A percentile compares a stretch with the other conserved stretches of the same genome.
Evolutionary conservation across 2,329 filamentous ascomycete species (phyloP).

Genomic region (Eutypa lata): DNA sequence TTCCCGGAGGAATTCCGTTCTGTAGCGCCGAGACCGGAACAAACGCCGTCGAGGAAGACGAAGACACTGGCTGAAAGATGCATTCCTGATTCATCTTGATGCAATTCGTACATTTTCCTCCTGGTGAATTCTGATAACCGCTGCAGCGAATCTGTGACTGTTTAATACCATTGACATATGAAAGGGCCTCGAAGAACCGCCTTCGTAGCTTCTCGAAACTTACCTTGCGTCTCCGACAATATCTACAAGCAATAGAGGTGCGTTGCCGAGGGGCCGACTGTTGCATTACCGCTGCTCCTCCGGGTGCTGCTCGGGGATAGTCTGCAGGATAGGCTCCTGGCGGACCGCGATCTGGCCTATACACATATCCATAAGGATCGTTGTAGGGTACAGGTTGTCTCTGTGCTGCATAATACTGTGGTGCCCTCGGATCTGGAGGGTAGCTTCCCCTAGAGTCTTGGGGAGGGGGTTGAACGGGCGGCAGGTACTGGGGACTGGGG

Average conservation of each 20-base stretch:
- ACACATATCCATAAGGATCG: slow-evolving; percentile 27
- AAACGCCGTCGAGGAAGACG: slow-evolving; percentile 54
- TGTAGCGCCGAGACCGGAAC: slow-evolving; percentile 56
- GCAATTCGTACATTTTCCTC: slow-evolving; percentile 59
- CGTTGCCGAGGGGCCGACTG: slow-evolving; percentile 56
- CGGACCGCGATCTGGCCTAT: slow-evolving; percentile 28
- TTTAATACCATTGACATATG: slow-evolving; percentile 14
- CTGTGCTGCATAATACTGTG: slow-evolving; percentile 19
- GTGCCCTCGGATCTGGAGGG: slow-evolving; percentile 36
- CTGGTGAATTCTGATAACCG: slow-evolving; percentile 56
- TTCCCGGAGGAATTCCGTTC: slow-evolving; percentile 56
- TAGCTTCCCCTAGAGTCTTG: slow-evolving; percentile 29
- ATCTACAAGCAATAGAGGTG: slow-evolving; percentile 58
- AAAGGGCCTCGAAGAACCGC: slow-evolving; percentile 1
- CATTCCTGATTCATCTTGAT: slow-evolving; percentile 61
- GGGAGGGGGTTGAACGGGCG: slow-evolving; percentile 31
- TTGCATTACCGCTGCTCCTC: slow-evolving; percentile 35
- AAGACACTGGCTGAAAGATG: slow-evolving; percentile 58
- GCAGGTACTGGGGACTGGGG: slow-evolving; percentile 18
- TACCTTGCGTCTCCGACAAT: slow-evolving; percentile 61
- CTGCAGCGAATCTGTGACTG: slow-evolving; percentile 55
- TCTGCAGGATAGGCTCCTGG: slow-evolving; percentile 27
- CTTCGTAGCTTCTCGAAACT: slow-evolving; percentile 7
- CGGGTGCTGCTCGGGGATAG: slow-evolving; percentile 29
- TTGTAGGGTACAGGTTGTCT: slow-evolving; percentile 12